Conservation (phyloP, 306 rosid genomes). For the cucumber (Cucumis sativus) region DNA sequence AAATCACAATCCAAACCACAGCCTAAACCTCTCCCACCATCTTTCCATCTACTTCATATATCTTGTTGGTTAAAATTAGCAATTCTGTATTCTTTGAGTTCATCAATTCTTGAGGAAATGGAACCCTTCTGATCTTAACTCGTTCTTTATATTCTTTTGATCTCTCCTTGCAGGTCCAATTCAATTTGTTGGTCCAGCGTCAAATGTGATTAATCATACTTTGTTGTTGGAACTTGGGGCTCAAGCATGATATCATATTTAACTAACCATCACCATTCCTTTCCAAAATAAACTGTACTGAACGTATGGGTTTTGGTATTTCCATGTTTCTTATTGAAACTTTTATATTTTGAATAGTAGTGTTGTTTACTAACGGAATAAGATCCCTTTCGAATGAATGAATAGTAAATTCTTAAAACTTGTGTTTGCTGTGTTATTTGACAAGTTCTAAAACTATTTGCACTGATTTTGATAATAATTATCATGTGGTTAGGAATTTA, state of each 20-base stretch:
- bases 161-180: slow-evolving; percentile 53
- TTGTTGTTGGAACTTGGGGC: slow-evolving; percentile 54
- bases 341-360: no score
- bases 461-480: no score
- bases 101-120: background rate
- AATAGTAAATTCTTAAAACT: no score
- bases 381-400: background rate
- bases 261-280: background rate
- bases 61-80: background rate
- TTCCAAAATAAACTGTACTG: background rate
- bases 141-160: background rate
- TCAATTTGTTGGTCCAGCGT: slow-evolving; percentile 69
- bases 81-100: background rate
- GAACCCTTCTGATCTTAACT: slow-evolving; percentile 10
- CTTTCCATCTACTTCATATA: background rate
- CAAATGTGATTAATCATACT: slow-evolving; percentile 69
- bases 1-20: background rate
- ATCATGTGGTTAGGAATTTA: no score
- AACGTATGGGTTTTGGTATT: background rate
- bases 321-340: background rate
- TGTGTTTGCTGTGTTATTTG: no score
- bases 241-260: background rate
- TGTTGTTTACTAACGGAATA: background rate
- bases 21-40: background rate
- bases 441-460: no score